Conservation (phyloP, 176 grass and related monocot genomes). For the Triticum monococcum region DNA sequence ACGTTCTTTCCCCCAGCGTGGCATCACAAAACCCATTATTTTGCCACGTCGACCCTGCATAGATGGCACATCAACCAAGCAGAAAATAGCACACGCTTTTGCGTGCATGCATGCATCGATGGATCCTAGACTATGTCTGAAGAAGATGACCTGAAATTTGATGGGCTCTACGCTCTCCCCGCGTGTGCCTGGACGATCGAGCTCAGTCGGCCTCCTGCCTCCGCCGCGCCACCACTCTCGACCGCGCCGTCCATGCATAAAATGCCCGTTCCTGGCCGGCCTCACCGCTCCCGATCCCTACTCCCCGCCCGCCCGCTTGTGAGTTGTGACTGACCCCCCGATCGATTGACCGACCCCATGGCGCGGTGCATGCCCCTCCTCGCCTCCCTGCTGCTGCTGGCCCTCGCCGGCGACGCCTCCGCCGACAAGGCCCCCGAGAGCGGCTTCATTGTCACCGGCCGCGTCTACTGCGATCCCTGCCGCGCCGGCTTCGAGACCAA, state of each 20-base stretch:
- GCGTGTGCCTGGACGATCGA: conserved; percentile 20
- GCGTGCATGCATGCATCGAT: too few relatives aligned
- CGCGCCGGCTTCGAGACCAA: conserved; percentile 76
- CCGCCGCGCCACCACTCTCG: not conserved
- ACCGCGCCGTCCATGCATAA: not conserved
- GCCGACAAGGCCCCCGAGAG: not conserved
- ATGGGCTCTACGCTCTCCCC: not conserved
- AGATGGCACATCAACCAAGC: too few relatives aligned
- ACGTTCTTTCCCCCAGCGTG: too few relatives aligned
- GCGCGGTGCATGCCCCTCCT: not conserved
- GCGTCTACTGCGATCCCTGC: conserved; percentile 85
- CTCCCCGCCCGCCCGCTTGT: too few relatives aligned
- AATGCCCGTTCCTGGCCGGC: not conserved
- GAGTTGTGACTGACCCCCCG: not conserved
- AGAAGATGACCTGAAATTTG: not conserved
- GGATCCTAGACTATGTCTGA: not conserved
- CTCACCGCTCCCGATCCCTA: not conserved
- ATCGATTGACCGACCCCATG: not conserved
- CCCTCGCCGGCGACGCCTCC: conserved; percentile 36
- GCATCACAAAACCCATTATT: too few relatives aligned
- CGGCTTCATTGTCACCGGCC: conserved; percentile 57
- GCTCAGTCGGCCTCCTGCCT: conserved; percentile 16
- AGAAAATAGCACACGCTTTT: too few relatives aligned
- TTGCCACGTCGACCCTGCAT: too few relatives aligned
- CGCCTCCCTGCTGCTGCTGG: not conserved